Evolutionary conservation across 805 yeast species (phyloP), one percentile per base, ranked within the genome.

Genomic region (Pichia sporocuriosa): DNA sequence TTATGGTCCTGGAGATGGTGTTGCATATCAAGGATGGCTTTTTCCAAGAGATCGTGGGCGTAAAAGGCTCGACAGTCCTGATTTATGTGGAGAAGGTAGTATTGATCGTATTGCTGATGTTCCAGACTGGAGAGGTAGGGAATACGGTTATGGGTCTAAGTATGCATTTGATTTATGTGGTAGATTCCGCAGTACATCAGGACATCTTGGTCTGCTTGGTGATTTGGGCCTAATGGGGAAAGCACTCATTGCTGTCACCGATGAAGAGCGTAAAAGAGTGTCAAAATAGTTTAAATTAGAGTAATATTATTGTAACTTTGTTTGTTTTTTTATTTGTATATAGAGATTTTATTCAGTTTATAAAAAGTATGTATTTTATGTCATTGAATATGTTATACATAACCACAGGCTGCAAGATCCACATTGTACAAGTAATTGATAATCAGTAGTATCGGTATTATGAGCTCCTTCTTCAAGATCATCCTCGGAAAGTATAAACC

Each of bases 1-100:
- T 52, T 88, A 85, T 54, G 95, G 95, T 0, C 85, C 86, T 4
- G 97, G 97, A 13, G 97, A 89, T 59, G 97, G 97, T 32, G 96
- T 89, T 16, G 86, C 86, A 1, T 84, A 84, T 60, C 84, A 82
- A 50, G 75, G 75, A 48, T 82, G 88, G 83, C 62, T 84, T 37
- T 75, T 88, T 75, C 97, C 96, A 0, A 84, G 82, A 49, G 42
- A 39, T 19, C 26, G 36, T 8, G 35, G 38, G 3, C 27, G 35
- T 7, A 26, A 19, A 32, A 32, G 33, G 37, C 39, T 12, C 3
- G 33, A 32, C 16, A 36, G 39, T 15, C 34, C 45, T 8, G 37
- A 31, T 8, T 31, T 2, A 9, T 37, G 37, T 33, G 40, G 40
- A 13, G 13, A 22, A 6, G 37, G 29, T 22, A 37, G 38, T 32